Evolutionary conservation across 345 rosid genomes (phyloP).

Genomic region (Xanthoceras sorbifolium): DNA sequence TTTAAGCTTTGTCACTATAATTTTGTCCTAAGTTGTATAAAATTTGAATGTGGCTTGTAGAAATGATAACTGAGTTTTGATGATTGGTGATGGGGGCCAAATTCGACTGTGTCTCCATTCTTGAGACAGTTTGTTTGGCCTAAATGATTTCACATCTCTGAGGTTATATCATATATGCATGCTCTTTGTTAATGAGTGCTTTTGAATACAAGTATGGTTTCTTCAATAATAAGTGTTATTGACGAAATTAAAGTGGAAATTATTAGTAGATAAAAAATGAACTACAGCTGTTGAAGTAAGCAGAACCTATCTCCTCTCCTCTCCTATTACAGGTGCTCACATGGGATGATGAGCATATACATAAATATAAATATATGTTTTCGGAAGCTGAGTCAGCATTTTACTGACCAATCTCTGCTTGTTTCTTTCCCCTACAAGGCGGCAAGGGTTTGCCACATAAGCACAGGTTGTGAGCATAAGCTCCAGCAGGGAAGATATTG

Average conservation of each 20-base stretch:
- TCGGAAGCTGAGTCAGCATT: conserved; percentile 58
- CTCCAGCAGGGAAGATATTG: conserved; percentile 69
- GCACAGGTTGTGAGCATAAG: conserved; percentile 91
- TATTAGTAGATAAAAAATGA: conserved; percentile 10
- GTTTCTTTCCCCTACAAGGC: conserved; percentile 55
- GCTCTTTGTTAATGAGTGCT: conserved; percentile 19
- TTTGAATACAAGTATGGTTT: conserved; percentile 17
- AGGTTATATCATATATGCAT: conserved; percentile 5
- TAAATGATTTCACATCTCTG: conserved; percentile 7
- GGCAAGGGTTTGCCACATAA: conserved; percentile 90
- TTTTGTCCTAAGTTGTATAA: conserved; percentile 3
- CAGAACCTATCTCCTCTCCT: conserved; percentile 18
- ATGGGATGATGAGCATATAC: conserved; percentile 29
- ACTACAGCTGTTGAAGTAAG: conserved; percentile 26
- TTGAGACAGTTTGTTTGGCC: conserved; percentile 2
- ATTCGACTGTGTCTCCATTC: conserved; percentile 18
- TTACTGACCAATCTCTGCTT: conserved; percentile 53
- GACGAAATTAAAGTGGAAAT: conserved; percentile 23
- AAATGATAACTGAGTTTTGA: conserved; percentile 17
- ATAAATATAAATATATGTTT: background rate
- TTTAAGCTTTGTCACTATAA: background rate
- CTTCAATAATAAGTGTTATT: conserved; percentile 22
- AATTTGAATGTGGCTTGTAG: conserved; percentile 11
- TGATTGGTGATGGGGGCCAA: conserved; percentile 23
- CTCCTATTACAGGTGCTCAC: conserved; percentile 27